A percentile compares a stretch with the other conserved stretches of the same genome.
These are phyloP conservation scores for Neospermospora avenae DNA, from an alignment of 2,329 filamentous ascomycete species.

Conservation along the genomic window DNA sequence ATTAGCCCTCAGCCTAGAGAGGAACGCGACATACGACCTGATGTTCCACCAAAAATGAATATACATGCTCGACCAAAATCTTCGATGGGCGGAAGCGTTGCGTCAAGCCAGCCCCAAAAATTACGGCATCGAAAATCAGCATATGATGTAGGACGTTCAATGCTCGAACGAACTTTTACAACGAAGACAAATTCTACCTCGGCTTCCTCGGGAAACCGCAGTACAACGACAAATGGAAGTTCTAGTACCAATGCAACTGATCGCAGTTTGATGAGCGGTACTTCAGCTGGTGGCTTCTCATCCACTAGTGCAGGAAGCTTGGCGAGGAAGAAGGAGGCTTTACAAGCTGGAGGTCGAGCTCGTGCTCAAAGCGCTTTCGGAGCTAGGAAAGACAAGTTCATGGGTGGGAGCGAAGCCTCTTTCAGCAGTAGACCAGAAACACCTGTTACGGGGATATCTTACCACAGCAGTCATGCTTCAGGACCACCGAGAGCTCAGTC, in stretches of 20 bases:
- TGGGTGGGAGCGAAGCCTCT: slow-evolving; percentile 27
- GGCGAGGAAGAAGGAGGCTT: slow-evolving; percentile 63
- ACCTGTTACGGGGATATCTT: slow-evolving; percentile 76
- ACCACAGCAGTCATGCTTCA: slow-evolving; percentile 79
- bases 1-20: slow-evolving; percentile 20
- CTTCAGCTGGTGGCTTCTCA: slow-evolving; percentile 86
- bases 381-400: slow-evolving; percentile 46
- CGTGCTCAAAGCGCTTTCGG: slow-evolving; percentile 65
- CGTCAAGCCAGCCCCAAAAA: slow-evolving; percentile 40
- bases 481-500: slow-evolving; percentile 54
- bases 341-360: slow-evolving; percentile 45
- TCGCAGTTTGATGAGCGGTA: slow-evolving; percentile 89
- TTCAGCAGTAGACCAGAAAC: slow-evolving; percentile 56
- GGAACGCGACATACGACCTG: slow-evolving; percentile 24
- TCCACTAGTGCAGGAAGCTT: slow-evolving; percentile 94
- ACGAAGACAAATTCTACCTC: slow-evolving; percentile 84
- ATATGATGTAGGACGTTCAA: slow-evolving; percentile 69
- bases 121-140: slow-evolving; percentile 68
- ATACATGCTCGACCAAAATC: slow-evolving; percentile 55
- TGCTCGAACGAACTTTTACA: slow-evolving; percentile 76
- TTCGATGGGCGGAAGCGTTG: slow-evolving; percentile 46
- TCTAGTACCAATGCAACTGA: slow-evolving; percentile 74
- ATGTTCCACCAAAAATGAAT: slow-evolving; percentile 47
- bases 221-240: slow-evolving; percentile 60
- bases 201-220: slow-evolving; percentile 69